Percentiles rank a stretch among this genome's conserved stretches.
Evolutionary conservation across 2,329 filamentous ascomycete species (phyloP).

Genomic region (Epichloe coenophiala): DNA sequence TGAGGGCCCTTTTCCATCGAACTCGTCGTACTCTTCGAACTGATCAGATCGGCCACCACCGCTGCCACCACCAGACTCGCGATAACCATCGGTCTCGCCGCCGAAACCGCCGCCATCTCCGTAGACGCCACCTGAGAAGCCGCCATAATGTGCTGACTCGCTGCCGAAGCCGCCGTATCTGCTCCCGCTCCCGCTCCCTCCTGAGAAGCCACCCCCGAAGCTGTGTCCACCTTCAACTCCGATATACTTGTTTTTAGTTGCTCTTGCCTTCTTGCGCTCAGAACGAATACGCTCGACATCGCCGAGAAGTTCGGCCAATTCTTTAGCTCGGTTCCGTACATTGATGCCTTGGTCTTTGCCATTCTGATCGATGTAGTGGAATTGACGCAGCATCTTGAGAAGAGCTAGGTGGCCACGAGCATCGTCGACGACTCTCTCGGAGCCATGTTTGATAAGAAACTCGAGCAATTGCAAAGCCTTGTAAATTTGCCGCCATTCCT

Average conservation of each 20-base stretch:
- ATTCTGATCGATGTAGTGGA: conserved; percentile 91
- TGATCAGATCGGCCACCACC: conserved; percentile 59
- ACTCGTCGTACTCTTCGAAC: conserved; percentile 97
- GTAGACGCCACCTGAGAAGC: conserved; percentile 63
- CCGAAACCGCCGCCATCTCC: conserved; percentile 86
- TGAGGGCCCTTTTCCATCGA: conserved; percentile 55
- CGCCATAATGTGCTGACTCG: conserved; percentile 61
- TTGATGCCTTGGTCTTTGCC: conserved; percentile 98
- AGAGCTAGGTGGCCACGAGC: conserved; percentile 89
- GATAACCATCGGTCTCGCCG: conserved; percentile 59
- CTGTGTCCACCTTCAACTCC: conserved; percentile 75
- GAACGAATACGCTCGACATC: conserved; percentile 80
- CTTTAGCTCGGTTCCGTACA: conserved; percentile 90
- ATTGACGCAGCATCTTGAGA: conserved; percentile 95
- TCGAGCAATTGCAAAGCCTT: conserved; percentile 94
- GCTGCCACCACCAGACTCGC: conserved; percentile 84
- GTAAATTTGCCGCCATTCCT: conserved; percentile 99
- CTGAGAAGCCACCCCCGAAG: conserved; percentile 39
- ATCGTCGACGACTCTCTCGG: conserved; percentile 93
- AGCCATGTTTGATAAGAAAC: conserved; percentile 95
- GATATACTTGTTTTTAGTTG: conserved; percentile 87
- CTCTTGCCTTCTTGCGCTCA: conserved; percentile 77
- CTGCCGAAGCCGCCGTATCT: conserved; percentile 88
- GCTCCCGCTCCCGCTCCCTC: conserved; percentile 26
- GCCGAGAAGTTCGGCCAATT: conserved; percentile 81